Conservation (phyloP, 2,329 filamentous ascomycete genomes). For the Chalara sp. region DNA sequence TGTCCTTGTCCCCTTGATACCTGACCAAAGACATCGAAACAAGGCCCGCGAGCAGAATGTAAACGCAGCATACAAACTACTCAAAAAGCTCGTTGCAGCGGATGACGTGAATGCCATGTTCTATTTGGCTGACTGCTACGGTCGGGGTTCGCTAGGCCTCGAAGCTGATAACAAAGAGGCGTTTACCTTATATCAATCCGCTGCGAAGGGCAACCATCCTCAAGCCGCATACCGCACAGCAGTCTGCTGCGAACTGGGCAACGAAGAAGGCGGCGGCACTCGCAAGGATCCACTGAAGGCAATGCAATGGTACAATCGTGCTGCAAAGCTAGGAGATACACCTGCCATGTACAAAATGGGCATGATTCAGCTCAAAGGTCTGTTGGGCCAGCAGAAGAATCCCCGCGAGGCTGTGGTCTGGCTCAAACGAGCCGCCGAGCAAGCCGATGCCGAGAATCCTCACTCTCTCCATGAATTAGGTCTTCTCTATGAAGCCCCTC, state of each 20-base stretch:
- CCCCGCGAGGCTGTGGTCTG: conserved; percentile 81
- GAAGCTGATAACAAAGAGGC: conserved; percentile 86
- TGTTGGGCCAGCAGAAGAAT: conserved; percentile 81
- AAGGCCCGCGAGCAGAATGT: conserved; percentile 80
- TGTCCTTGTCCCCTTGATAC: conserved; percentile 57
- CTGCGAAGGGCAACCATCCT: conserved; percentile 81
- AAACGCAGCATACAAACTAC: conserved; percentile 77
- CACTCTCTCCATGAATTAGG: conserved; percentile 90
- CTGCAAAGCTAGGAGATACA: conserved; percentile 81
- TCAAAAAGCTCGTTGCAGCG: conserved; percentile 75
- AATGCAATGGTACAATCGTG: conserved; percentile 96
- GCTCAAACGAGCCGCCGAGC: conserved; percentile 88
- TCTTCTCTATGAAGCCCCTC: conserved; percentile 49
- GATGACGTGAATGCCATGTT: conserved; percentile 88
- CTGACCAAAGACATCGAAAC: conserved; percentile 64
- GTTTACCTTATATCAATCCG: conserved; percentile 87
- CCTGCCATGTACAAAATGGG: conserved; percentile 98
- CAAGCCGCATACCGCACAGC: conserved; percentile 89
- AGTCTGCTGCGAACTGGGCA: conserved; percentile 93
- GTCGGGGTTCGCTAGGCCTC: conserved; percentile 70
- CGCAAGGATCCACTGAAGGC: conserved; percentile 87
- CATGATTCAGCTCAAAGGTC: conserved; percentile 88
- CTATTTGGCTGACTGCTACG: conserved; percentile 82
- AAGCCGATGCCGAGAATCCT: conserved; percentile 82
- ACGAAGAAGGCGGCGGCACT: conserved; percentile 90